Base-by-base conservation (phyloP, 108 stramenopile genomes). In the Cylindrotheca fusiformis region DNA sequence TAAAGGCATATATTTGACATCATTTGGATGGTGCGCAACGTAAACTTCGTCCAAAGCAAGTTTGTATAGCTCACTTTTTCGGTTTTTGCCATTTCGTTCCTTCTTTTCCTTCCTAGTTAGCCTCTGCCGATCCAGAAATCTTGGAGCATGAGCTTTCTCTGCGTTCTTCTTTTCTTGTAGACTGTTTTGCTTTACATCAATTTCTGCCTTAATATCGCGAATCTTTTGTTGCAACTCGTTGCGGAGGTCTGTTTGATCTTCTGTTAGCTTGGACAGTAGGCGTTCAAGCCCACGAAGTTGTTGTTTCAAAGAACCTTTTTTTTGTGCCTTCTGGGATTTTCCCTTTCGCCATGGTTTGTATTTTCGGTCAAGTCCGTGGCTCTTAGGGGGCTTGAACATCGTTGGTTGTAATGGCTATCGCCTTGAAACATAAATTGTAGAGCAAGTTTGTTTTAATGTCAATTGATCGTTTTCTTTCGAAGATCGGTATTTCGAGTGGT, bases 71-170 rank as follows among this genome's bases (percentile, higher is more conserved):
- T 84, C 64, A 27, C 25, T 23, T 18, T 59, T 60, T 32, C 48
- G 76, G 55, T 50, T 82, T 67, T 50, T 52, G 33, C 51, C 55
- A 48, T 83, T 79, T n/a, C 64, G 70, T 3, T 65, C 29, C 21
- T 74, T 61, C 53, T 80, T 78, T 73, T 87, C 82, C 21, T 84
- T 58, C 6, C 90, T 69, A 8, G 75, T 75, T 30, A 91, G 50
- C 46, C 84, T 81, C 69, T 94, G 93, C 17, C 86, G 82, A 48
- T 94, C 93, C 59, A 90, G 72, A 73, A 94, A 94, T 26, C 86
- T 84, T 23, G 77, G 76, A 28, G 82, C 78, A 68, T 94, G 93
- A 54, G 88, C 87, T 65, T 84, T 84, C 32, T 74, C 68, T 47
- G 78, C 76, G 52, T 86, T 75, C 55, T 86, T 77, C 55, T 76